Evolutionary conservation across 129 eudicot species (phyloP), one percentile per base, ranked within the genome.

Genomic region (Lonicera japonica): DNA sequence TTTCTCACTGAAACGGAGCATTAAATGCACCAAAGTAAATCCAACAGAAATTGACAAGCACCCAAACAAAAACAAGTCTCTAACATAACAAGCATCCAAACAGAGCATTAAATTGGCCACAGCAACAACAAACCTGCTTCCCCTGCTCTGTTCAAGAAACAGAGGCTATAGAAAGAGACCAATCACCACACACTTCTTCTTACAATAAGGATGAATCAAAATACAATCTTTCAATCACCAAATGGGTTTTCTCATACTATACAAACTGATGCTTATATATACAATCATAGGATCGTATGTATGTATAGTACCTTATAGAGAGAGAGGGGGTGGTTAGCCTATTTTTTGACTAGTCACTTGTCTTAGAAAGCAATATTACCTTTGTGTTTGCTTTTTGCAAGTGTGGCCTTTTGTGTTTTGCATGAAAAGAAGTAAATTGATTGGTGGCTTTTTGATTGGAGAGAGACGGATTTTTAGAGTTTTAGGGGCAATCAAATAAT

Each of bases 381-480:
- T 89, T 78, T 82, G 74, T 59, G 68, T 61, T 73, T 75, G 75
- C 82, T 75, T 73, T 78, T 73, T 62, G 72, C 62, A 58, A 70
- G 59, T 63, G 61, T 53, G 57, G 36, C 54, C 58, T 65, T 76
- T 72, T 72, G 77, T 77, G 36, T 29, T 29, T 29, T 29, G 89
- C 90, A 77, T 79, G 43, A 90, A 86, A 89, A 85, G 90, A 58
- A 78, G 89, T 40, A 74, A 64, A 79, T 57, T 63, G 52, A 66
- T 52, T 45, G 76, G 69, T 45, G 68, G 8, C 53, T 66, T 65
- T n/a, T 56, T 56, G 66, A 53, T 38, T 64, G 69, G 56, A 47
- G 24, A 52, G 60, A 67, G 71, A 64, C 67, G 66, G 52, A 52
- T 29, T 56, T 61, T 39, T 76, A 60, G 71, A 53, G 62, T 43